A percentile compares a stretch with the other conserved stretches of the same genome.
phyloP scores from a whole-genome alignment of 176 grass and related monocot genomes.

The Cymbopogon citratus region DNA sequence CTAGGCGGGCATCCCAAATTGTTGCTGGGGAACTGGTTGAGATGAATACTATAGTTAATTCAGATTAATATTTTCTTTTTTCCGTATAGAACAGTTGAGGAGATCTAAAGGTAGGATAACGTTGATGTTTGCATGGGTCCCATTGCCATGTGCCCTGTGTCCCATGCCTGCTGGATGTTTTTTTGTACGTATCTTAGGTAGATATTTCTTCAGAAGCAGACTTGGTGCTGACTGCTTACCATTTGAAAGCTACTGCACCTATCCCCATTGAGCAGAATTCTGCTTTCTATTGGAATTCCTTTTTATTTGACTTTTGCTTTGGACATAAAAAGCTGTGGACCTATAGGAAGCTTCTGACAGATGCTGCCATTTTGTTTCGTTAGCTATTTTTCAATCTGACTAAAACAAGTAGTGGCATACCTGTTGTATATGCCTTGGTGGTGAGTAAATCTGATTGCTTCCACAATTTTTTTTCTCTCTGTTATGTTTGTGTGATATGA shows the following conservation, averaged over 20 bases:
- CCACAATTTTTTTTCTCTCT: not conserved
- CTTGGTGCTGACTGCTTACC: not conserved
- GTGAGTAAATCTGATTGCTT: not conserved
- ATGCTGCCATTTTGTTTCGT: not conserved
- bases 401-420: not conserved
- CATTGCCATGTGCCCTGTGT: slow-evolving; percentile 10
- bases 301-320: not conserved
- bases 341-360: not conserved
- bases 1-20: not conserved
- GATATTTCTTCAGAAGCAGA: slow-evolving; percentile 14
- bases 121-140: not conserved
- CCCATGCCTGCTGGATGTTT: not conserved
- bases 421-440: not conserved
- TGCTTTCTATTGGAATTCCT: not conserved
- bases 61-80: not conserved
- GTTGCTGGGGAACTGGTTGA: too few species aligned
- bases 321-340: not conserved
- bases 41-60: not conserved
- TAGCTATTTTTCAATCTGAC: not conserved
- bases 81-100: not conserved
- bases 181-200: slow-evolving; percentile 23
- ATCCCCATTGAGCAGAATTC: not conserved
- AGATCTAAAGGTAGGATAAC: not conserved
- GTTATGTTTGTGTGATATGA: not conserved
- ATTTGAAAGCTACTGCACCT: slow-evolving; percentile 3